Base-by-base conservation (phyloP, 345 rosid species). In the Salix arbutifolia region DNA sequence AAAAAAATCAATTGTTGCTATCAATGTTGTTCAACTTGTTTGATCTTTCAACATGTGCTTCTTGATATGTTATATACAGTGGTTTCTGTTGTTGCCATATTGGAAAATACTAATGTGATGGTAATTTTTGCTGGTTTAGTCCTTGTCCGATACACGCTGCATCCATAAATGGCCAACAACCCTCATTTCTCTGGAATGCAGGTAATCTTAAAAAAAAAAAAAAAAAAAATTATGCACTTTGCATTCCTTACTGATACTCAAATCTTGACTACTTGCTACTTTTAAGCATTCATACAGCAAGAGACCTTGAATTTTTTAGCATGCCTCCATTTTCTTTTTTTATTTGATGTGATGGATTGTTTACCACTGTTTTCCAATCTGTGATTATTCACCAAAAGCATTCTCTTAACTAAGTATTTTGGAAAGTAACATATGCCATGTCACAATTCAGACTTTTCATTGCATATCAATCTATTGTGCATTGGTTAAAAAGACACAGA, bases 111-210 rank as follows among this genome's bases (percentile, higher is more conserved):
- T 67, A 77, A 73, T 40, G n/a, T 53, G 18, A 25, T 48, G 48
- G 48, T 31, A 69, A 72, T 76, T 70, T 70, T 70, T 65, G n/a
- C 68, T 26, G 68, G 68, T 14, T 65, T 65, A 65, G 68, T 30
- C 31, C 21, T 65, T 65, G 68, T 68, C 46, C 67, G 75, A 74
- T 79, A 84, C 79, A 74, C 61, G 6, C 76, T 46, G 69, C 53
- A 46, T 82, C 78, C 83, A 62, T 77, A 74, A 82, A 92, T 94
- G 98, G 88, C 91, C 66, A 94, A 91, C 74, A 91, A 92, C 75
- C 85, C 90, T 60, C 94, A 89, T 61, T 90, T 85, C 84, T 84
- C 92, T 53, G 87, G 92, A 79, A 74, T 85, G 76, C 93, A 89
- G 97, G 97, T 92, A 87, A 73, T 62, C 10, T 52, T 50, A 12